phyloP scores from a whole-genome alignment of 2,329 filamentous ascomycete species.

The Cladorrhinum sp. region DNA sequence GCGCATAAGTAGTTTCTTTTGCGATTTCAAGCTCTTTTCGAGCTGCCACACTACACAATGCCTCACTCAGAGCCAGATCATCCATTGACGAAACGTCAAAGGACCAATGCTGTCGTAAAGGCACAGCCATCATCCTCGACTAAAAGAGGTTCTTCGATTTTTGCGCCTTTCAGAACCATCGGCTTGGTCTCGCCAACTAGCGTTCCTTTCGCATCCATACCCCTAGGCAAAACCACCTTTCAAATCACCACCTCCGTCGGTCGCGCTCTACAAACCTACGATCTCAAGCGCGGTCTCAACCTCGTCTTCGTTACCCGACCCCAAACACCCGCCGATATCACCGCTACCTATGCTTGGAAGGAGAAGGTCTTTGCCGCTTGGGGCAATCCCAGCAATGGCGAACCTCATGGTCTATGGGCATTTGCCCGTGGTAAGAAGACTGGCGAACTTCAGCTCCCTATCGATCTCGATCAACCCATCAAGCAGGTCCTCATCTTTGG shows the following conservation, averaged over 20 bases:
- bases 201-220: constrained; percentile 85
- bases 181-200: constrained; percentile 87
- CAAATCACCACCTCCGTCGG: constrained; percentile 96
- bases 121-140: constrained; percentile 15
- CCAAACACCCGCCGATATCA: constrained; percentile 81
- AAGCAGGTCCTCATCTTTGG: constrained; percentile 79
- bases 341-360: constrained; percentile 83
- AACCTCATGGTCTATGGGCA: constrained; percentile 73
- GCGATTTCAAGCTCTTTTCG: constrained; percentile 9
- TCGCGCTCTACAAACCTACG: constrained; percentile 89
- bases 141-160: constrained; percentile 68
- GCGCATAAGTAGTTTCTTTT: constrained; percentile 1
- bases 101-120: constrained; percentile 47
- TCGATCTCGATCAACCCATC: constrained; percentile 66
- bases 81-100: constrained; percentile 75
- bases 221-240: constrained; percentile 90
- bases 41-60: constrained; percentile 40
- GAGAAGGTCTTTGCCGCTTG: constrained; percentile 86
- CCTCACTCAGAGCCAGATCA: constrained; percentile 57
- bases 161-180: constrained; percentile 92
- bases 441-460: constrained; percentile 68
- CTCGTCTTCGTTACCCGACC: constrained; percentile 91
- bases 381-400: constrained; percentile 58
- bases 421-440: constrained; percentile 88
- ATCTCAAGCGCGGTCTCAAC: constrained; percentile 83